Evolutionary conservation across 768 basidiomycete genomes (phyloP), one percentile per base, ranked within the genome.

Genomic region (Lactarius hatsudake): DNA sequence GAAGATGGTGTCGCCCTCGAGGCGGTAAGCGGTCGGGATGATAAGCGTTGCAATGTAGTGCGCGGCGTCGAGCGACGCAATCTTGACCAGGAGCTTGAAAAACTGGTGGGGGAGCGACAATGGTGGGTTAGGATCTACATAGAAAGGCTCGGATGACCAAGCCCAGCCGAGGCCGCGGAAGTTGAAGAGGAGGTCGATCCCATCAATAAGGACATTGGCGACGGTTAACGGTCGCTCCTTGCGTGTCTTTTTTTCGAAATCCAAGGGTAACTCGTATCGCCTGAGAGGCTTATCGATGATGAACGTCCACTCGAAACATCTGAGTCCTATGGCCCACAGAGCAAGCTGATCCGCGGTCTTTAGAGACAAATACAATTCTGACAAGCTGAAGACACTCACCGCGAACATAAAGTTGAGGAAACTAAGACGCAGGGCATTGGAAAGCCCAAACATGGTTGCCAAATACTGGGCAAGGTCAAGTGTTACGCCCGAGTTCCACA

Each of bases 121-220:
- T 23, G 61, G n/a, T 5, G 58, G 55, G 34, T n/a, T 57, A 1
- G 48, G 23, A 9, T 34, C 28, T 10, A 1, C 57, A 48, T 62
- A 61, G 56, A 66, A 65, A 32, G 71, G 40, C 5, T 62, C 28
- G 18, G 63, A 62, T 13, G 72, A 65, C 72, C 71, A 72, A 10
- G 62, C 57, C 68, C 72, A 72, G 7, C 71, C 71, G 40, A 63
- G 32, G 8, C 71, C 72, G 32, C 72, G 71, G 15, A 63, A 56
- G 18, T 68, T 72, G 59, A 57, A 67, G 40, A 68, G 38, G 34
- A 72, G 61, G 23, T 72, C 71, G n/a, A 32, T 7, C 0, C 66
- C 68, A 18, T 72, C 72, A 8, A 62, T 2, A 28, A 70, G 26
- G 38, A 69, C n/a, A 17, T 67, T 59, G 4, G 12, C 0, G 26